phyloP scores from a whole-genome alignment of 2,329 filamentous ascomycete species.

The Beauveria australis region DNA sequence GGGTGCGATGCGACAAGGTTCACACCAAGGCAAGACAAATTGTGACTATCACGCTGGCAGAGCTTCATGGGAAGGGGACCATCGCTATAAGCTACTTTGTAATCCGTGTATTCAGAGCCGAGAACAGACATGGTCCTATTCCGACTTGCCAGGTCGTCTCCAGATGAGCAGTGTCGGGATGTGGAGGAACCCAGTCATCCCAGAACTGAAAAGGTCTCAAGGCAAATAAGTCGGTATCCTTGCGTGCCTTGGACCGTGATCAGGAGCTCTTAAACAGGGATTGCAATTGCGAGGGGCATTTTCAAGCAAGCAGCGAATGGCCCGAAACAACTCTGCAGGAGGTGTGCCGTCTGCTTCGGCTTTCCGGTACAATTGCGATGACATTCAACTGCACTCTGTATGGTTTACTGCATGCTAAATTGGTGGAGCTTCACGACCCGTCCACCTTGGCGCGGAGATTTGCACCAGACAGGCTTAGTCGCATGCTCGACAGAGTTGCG shows the following conservation, averaged over 20 bases:
- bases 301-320: not conserved
- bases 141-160: not conserved
- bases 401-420: not conserved
- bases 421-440: not conserved
- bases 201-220: not conserved
- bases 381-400: conserved; percentile 1
- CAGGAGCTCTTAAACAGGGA: not conserved
- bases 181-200: not conserved
- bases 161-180: not conserved
- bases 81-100: no score
- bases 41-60: not conserved
- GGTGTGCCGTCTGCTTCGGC: not conserved
- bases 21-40: not conserved
- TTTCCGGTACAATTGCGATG: not conserved
- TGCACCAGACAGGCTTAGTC: not conserved
- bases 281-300: not conserved
- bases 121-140: not conserved
- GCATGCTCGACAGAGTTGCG: not conserved
- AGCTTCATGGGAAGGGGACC: not conserved
- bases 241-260: no score
- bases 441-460: not conserved
- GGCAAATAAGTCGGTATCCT: no score
- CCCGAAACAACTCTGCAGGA: not conserved
- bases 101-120: no score
- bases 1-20: not conserved